Evolutionary conservation across 768 basidiomycete genomes (phyloP), one percentile per base, ranked within the genome.

Genomic region (Hygrophoropsis aurantiaca): DNA sequence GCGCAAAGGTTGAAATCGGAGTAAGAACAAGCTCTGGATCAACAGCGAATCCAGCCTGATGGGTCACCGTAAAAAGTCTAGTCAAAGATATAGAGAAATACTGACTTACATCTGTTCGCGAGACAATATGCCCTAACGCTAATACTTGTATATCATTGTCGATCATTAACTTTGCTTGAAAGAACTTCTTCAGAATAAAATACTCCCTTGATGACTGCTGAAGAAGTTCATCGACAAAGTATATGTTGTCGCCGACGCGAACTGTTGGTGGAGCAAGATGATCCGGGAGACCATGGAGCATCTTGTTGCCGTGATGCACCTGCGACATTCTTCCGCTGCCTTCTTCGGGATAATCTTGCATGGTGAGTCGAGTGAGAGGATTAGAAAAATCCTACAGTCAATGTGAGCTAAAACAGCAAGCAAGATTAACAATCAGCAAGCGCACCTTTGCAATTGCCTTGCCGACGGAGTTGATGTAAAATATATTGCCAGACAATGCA

Each of bases 401-500:
- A 6, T 7, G 6, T 13, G 27, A 6, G 13, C 13, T 13, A 30
- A 13, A 7, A 30, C 13, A 7, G 13, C 13, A 30, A 13, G 27
- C 13, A 6, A 7, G 7, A 30, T 30, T 30, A 30, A 30, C 27
- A 7, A 30, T 30, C 27, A 30, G 24, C 23, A 41, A 27, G 19
- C 37, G 20, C 11, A 48, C 51, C 51, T 44, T 52, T 7, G 37
- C 54, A 46, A 55, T 52, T 3, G 47, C 54, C 10, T 37, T 34
- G 1, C 15, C 27, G 23, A 55, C 18, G 5, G 43, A 39, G 39
- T 55, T 55, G 5, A 55, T 44, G 34, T 66, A 67, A 40, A 64
- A 62, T 1, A 68, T 39, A 25, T 61, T 62, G 0, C 62, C 65
- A 0, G 51, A 47, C 1, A 40, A n/a, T n/a, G 63, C 44, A 3